Evolutionary conservation across 2,329 filamentous ascomycete genomes (phyloP).

Genomic region (Xylogone sp.): DNA sequence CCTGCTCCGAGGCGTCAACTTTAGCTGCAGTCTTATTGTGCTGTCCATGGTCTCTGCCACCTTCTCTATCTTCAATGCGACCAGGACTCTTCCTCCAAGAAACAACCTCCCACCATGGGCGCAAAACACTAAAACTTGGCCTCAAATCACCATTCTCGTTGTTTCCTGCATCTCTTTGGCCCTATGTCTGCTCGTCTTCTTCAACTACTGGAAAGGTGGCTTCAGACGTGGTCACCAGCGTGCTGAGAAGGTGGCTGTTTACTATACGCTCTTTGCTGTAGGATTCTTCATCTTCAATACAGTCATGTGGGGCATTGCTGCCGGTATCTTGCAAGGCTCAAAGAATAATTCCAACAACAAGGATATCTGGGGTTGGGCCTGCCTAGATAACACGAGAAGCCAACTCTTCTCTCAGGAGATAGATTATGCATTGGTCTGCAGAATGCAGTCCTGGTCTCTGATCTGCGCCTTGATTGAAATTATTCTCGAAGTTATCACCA

Average conservation of each 20-base stretch:
- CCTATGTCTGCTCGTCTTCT: slow-evolving; percentile 76
- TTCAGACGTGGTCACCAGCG: slow-evolving; percentile 84
- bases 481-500: slow-evolving; percentile 86
- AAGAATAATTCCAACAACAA: slow-evolving; percentile 70
- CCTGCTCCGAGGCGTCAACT: slow-evolving; percentile 91
- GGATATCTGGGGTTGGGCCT: slow-evolving; percentile 99
- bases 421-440: slow-evolving; percentile 86
- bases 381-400: slow-evolving; percentile 78
- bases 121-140: slow-evolving; percentile 74
- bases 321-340: slow-evolving; percentile 76
- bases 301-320: slow-evolving; percentile 86
- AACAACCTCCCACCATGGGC: slow-evolving; percentile 88
- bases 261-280: slow-evolving; percentile 92
- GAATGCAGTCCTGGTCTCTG: slow-evolving; percentile 91
- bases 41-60: slow-evolving; percentile 85
- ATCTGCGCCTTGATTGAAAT: slow-evolving; percentile 98
- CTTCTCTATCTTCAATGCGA: slow-evolving; percentile 89
- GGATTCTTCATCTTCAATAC: slow-evolving; percentile 92
- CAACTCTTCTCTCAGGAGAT: slow-evolving; percentile 76
- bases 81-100: slow-evolving; percentile 67
- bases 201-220: slow-evolving; percentile 83
- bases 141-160: slow-evolving; percentile 77
- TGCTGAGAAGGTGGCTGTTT: slow-evolving; percentile 89
- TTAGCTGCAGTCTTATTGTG: slow-evolving; percentile 94
- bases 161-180: slow-evolving; percentile 78